A percentile compares a stretch with the other conserved stretches of the same genome.
These are phyloP conservation scores for Coemansia sp. DNA, from an alignment of 192 early-diverging fungal species.

Conservation along the genomic window DNA sequence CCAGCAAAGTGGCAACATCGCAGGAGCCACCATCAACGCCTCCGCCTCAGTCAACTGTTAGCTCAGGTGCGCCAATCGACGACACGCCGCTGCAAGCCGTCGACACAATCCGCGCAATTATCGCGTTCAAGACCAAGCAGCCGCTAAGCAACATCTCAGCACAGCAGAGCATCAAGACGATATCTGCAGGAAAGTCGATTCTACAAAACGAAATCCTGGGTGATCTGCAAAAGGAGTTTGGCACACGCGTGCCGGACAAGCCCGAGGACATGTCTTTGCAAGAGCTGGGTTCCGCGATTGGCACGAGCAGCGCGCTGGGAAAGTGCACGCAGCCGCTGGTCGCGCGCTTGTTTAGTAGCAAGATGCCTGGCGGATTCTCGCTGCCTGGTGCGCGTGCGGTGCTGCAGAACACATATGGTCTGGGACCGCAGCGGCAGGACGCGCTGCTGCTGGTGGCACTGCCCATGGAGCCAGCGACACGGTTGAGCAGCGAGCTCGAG, in stretches of 20 bases:
- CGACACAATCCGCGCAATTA: conserved; percentile 72
- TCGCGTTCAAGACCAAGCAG: conserved; percentile 93
- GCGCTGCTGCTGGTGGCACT: conserved; percentile 73
- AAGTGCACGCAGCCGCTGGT: conserved; percentile 76
- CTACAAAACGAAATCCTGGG: conserved; percentile 98
- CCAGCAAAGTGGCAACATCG: neutral
- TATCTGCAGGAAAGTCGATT: conserved; percentile 91
- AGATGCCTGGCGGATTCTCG: conserved; percentile 93
- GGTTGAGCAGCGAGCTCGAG: conserved; percentile 54
- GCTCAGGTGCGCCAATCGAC: conserved; percentile 20
- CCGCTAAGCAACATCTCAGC: conserved; percentile 66
- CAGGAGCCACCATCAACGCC: neutral
- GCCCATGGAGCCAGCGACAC: conserved; percentile 79
- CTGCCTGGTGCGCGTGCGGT: conserved; percentile 70
- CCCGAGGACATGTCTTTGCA: conserved; percentile 81
- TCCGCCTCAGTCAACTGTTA: neutral
- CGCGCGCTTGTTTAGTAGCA: conserved; percentile 76
- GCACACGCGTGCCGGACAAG: conserved; percentile 79
- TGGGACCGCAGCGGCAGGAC: conserved; percentile 77
- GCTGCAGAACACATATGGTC: conserved; percentile 67
- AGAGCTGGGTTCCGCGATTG: conserved; percentile 72
- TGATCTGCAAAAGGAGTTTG: conserved; percentile 92
- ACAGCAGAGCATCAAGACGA: conserved; percentile 71
- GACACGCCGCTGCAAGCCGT: conserved; percentile 74
- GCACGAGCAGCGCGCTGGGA: conserved; percentile 67